Evolutionary conservation across 495 filamentous ascomycete species (phyloP).

Genomic region (Haplographium delicatum): DNA sequence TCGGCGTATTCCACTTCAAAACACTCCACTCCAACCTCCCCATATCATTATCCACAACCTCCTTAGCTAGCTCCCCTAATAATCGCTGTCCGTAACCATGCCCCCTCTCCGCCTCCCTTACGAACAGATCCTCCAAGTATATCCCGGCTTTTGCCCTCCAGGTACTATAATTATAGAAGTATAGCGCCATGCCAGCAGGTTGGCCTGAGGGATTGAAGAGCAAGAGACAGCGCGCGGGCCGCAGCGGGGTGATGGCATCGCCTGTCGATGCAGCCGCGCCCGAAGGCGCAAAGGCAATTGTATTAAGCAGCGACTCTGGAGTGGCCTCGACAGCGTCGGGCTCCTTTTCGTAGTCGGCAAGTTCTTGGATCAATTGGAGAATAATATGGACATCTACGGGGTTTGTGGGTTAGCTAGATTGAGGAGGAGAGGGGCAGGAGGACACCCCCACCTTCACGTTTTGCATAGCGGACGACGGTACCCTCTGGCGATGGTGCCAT

Average conservation of each 20-base stretch:
- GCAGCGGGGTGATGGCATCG: slow-evolving; percentile 27
- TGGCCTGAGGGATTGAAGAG: slow-evolving; percentile 35
- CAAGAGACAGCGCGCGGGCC: slow-evolving; percentile 32
- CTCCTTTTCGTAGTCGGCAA: slow-evolving; percentile 82
- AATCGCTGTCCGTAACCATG: slow-evolving; percentile 75
- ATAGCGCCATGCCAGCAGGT: slow-evolving; percentile 52
- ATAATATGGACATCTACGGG: slow-evolving; percentile 74
- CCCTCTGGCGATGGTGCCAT: slow-evolving; percentile 16
- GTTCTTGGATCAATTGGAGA: slow-evolving; percentile 76
- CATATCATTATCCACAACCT: slow-evolving; percentile 66
- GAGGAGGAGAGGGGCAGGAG: not conserved
- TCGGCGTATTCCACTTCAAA: slow-evolving; percentile 84
- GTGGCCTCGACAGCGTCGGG: slow-evolving; percentile 70
- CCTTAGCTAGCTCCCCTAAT: slow-evolving; percentile 69
- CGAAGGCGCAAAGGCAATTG: slow-evolving; percentile 52
- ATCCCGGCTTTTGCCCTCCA: slow-evolving; percentile 85
- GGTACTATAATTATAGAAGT: slow-evolving; percentile 60
- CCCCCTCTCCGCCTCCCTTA: slow-evolving; percentile 62
- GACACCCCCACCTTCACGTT: slow-evolving; percentile 16
- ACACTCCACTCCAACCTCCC: slow-evolving; percentile 88
- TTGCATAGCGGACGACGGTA: slow-evolving; percentile 16
- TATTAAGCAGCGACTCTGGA: slow-evolving; percentile 60
- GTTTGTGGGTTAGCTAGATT: slow-evolving; percentile 4
- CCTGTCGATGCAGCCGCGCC: slow-evolving; percentile 23
- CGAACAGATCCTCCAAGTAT: slow-evolving; percentile 91